Evolutionary conservation across 176 grass and related monocot genomes (phyloP).

Genomic region (Chrysopogon serrulatus): DNA sequence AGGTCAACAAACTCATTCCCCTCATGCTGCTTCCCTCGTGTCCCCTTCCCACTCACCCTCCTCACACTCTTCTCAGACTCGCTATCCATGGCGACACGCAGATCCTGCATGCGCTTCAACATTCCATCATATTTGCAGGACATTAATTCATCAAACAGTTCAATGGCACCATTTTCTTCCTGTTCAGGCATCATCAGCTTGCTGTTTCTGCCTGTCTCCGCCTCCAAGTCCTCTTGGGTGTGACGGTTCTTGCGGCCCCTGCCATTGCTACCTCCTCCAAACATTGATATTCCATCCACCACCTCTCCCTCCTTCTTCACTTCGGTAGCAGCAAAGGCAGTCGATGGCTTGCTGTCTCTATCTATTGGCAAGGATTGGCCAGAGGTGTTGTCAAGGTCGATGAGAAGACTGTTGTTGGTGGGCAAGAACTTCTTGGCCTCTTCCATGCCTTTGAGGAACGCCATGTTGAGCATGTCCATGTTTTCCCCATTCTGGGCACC

Average conservation of each 20-base stretch:
- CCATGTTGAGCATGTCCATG: constrained; percentile 37
- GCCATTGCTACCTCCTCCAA: neutral
- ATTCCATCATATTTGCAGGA: neutral
- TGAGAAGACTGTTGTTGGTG: constrained; percentile 10
- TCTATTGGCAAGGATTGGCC: neutral
- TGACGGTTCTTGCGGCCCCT: neutral
- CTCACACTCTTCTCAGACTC: neutral
- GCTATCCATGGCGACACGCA: constrained; percentile 14
- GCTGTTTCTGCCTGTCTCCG: constrained; percentile 32
- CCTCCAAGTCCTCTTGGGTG: constrained; percentile 33
- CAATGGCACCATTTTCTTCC: constrained; percentile 13
- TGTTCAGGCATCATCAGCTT: constrained; percentile 32
- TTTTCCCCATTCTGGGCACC: neutral
- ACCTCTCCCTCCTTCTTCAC: constrained; percentile 28
- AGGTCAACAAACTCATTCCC: constrained; percentile 49
- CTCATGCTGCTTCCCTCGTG: neutral
- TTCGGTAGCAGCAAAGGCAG: neutral
- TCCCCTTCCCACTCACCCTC: neutral
- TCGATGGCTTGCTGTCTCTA: neutral
- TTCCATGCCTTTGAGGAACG: constrained; percentile 43
- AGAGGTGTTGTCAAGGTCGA: neutral
- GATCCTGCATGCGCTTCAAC: neutral
- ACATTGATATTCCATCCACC: neutral
- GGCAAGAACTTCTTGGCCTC: constrained; percentile 57
- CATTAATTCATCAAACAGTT: neutral